Base-by-base conservation (phyloP, 306 rosid genomes). In the Cucumis melo region DNA sequence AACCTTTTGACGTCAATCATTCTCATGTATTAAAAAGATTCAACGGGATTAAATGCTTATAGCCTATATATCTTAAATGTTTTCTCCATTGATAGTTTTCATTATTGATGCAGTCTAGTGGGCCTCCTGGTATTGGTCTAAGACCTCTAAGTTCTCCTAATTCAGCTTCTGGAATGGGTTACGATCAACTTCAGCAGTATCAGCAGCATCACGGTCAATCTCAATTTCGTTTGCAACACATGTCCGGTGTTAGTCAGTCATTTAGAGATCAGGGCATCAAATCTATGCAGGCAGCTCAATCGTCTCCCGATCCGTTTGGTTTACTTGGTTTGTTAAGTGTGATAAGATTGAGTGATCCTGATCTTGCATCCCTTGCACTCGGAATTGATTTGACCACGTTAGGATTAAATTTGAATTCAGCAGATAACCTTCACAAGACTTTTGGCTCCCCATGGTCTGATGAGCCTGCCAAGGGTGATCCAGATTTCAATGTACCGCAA, bases 381-480 rank as follows among this genome's bases (percentile, higher is more conserved):
- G 99, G 99, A 80, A 89, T 95, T 80, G 98, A 95, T 80, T 87
- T 95, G 78, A 92, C 99, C 17, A 92, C 93, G 9, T 91, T 95
- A 16, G 99, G 99, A 38, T 88, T 95, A 61, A 89, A 92, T 86
- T 87, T 95, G 90, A 95, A 95, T 85, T 90, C 99, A 68, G 74
- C 96, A 10, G 99, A 95, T 75, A 92, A 92, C 84, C 97, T 95
- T 79, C 97, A 95, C 82, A 92, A 92, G 86, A 95, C 92, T 79
- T 95, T 95, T 85, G 93, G 91, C 58, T 95, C 99, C 70, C 99
- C 99, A 21, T 95, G 99, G 99, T 89, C 97, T 62, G 98, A 95
- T 36, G 99, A 89, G 84, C 92, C 99, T 10, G 91, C 91, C 50
- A 95, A 92, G 87, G 96, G 96, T 41, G 99, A 95, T 82, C 97